Percentiles rank a stretch among this genome's conserved stretches.
phyloP scores from a whole-genome alignment of 805 yeast species.

The Candida yuanshanica region DNA sequence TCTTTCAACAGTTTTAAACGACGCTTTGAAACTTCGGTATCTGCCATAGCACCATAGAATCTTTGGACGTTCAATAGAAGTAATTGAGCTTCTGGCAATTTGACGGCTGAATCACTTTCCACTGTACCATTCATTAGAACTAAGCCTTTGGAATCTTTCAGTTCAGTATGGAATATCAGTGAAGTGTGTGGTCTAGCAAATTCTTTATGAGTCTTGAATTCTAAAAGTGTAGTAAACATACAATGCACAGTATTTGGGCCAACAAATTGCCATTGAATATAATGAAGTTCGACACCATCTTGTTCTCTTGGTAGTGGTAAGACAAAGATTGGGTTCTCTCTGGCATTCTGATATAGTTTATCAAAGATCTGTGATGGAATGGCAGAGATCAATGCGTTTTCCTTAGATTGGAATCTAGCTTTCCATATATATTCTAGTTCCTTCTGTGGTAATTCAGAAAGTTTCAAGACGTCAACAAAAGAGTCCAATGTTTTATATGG shows the following conservation, averaged over 20 bases:
- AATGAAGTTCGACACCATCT: slow-evolving; percentile 72
- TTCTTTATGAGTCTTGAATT: slow-evolving; percentile 84
- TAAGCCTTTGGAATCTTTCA: slow-evolving; percentile 50
- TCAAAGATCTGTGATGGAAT: slow-evolving; percentile 54
- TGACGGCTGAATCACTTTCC: slow-evolving; percentile 64
- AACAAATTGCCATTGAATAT: slow-evolving; percentile 88
- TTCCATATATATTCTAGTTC: slow-evolving; percentile 86
- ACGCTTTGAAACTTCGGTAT: slow-evolving; percentile 35
- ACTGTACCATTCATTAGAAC: slow-evolving; percentile 85
- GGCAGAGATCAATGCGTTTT: slow-evolving; percentile 59
- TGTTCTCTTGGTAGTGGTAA: slow-evolving; percentile 74
- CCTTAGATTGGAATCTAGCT: slow-evolving; percentile 66
- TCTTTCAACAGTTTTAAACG: slow-evolving; percentile 54
- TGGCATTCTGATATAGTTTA: slow-evolving; percentile 59
- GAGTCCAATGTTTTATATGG: slow-evolving; percentile 73
- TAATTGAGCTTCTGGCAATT: slow-evolving; percentile 71
- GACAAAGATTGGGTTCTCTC: slow-evolving; percentile 76
- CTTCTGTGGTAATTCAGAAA: slow-evolving; percentile 45
- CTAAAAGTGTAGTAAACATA: slow-evolving; percentile 85
- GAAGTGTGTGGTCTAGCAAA: slow-evolving; percentile 95
- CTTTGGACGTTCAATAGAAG: slow-evolving; percentile 72
- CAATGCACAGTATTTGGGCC: slow-evolving; percentile 83
- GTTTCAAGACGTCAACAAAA: slow-evolving; percentile 64
- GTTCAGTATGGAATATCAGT: slow-evolving; percentile 77
- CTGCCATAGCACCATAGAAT: slow-evolving; percentile 67